Evolutionary conservation across 2,329 filamentous ascomycete genomes (phyloP).

Genomic region (Penicillium sp.): DNA sequence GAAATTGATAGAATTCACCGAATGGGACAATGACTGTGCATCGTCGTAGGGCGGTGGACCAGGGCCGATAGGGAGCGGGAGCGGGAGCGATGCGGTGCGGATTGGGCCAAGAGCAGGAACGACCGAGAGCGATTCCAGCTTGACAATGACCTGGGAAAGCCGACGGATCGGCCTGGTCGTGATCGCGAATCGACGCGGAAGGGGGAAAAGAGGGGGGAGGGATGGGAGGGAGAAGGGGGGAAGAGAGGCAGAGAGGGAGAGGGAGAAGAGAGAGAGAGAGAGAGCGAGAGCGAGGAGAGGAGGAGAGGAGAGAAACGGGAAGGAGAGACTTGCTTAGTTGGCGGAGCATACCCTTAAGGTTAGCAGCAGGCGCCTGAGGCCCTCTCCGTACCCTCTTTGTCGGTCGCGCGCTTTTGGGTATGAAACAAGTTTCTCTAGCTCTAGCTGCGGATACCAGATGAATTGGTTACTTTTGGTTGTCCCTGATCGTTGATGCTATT

Average conservation of each 20-base stretch:
- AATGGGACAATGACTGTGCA: constrained; percentile 7
- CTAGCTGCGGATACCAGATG: no score
- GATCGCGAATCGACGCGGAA: constrained; percentile 21
- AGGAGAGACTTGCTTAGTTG: not conserved
- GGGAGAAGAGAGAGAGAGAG: constrained; percentile 9
- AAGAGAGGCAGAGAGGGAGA: constrained; percentile 1
- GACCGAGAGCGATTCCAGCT: constrained; percentile 1
- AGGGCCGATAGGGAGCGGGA: constrained; percentile 1
- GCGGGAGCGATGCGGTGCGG: constrained; percentile 8
- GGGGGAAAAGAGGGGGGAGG: constrained; percentile 18
- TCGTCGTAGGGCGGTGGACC: constrained; percentile 7
- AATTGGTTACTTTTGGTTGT: no score
- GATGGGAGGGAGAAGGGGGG: constrained; percentile 10
- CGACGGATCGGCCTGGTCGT: constrained; percentile 17
- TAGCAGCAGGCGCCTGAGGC: not conserved
- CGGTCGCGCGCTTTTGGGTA: not conserved
- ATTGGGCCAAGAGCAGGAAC: not conserved
- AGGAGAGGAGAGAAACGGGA: constrained; percentile 1
- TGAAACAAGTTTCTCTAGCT: not conserved
- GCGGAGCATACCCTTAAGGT: not conserved
- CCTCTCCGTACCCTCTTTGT: not conserved
- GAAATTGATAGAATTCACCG: constrained; percentile 5
- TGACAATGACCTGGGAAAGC: constrained; percentile 15
- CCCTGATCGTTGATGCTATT: no score
- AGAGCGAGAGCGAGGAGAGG: constrained; percentile 5